phyloP scores from a whole-genome alignment of 2,329 filamentous ascomycete genomes.

The Plenodomus lindquistii region DNA sequence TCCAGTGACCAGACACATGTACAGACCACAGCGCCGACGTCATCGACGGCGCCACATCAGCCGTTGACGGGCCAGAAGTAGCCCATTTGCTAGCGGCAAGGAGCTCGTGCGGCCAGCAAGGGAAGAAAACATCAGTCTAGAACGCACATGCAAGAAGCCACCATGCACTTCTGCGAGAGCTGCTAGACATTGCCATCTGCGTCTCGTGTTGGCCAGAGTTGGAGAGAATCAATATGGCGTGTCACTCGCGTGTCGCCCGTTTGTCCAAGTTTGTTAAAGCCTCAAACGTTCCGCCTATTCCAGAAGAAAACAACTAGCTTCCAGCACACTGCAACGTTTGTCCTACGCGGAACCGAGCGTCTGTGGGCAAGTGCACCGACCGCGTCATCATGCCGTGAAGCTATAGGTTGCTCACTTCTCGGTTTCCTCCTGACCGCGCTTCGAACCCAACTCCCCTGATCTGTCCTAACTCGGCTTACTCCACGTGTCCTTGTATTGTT shows the following conservation, averaged over 20 bases:
- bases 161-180: neutral
- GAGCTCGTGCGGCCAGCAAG: neutral
- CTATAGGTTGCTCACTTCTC: neutral
- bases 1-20: neutral
- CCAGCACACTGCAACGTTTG: neutral
- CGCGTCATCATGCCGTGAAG: neutral
- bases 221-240: neutral
- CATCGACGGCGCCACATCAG: conserved; percentile 12
- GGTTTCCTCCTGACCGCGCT: neutral
- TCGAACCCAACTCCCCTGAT: neutral
- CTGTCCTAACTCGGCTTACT: neutral
- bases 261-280: neutral
- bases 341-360: neutral
- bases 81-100: neutral
- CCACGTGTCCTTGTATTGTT: neutral
- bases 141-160: neutral
- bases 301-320: neutral
- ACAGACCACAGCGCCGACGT: conserved; percentile 3
- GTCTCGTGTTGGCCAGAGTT: neutral
- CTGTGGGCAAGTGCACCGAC: neutral
- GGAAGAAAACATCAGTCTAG: neutral
- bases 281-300: neutral
- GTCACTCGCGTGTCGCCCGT: neutral
- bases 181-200: too few species aligned
- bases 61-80: neutral